Conservation (phyloP, 1,139 yeast genomes). For the Yamadazyma dendronema region DNA sequence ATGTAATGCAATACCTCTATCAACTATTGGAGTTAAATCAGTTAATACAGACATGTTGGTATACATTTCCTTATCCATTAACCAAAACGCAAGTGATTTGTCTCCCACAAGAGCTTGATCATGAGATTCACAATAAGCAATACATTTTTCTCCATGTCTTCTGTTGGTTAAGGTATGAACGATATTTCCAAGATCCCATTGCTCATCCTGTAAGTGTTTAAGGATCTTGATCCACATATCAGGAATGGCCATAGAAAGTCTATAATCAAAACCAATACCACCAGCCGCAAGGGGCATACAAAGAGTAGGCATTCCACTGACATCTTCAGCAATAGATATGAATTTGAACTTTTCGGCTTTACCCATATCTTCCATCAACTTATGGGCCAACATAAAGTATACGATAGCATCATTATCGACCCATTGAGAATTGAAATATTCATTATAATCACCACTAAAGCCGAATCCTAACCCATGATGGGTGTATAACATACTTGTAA, state of each 20-base stretch:
- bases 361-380: conserved; percentile 57
- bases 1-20: conserved; percentile 87
- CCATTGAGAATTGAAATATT: conserved; percentile 75
- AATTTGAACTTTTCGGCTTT: conserved; percentile 45
- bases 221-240: conserved; percentile 98
- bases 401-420: conserved; percentile 87
- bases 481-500: conserved; percentile 84
- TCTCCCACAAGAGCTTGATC: conserved; percentile 98
- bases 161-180: conserved; percentile 84
- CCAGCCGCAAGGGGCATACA: conserved; percentile 73
- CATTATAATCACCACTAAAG: conserved; percentile 90
- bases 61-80: conserved; percentile 98
- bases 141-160: conserved; percentile 84
- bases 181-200: conserved; percentile 86
- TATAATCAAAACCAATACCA: conserved; percentile 91
- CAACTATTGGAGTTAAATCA: conserved; percentile 72
- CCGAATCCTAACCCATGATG: conserved; percentile 93
- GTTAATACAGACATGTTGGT: conserved; percentile 85
- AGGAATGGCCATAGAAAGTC: conserved; percentile 96
- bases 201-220: conserved; percentile 81
- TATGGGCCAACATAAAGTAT: conserved; percentile 86
- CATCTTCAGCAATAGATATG: conserved; percentile 92
- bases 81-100: conserved; percentile 94
- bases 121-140: conserved; percentile 92
- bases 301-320: conserved; percentile 94